A percentile compares a stretch with the other conserved stretches of the same genome.
These are phyloP conservation scores for Pseudevernia furfuracea DNA, from an alignment of 495 filamentous ascomycete species.

Conservation along the genomic window DNA sequence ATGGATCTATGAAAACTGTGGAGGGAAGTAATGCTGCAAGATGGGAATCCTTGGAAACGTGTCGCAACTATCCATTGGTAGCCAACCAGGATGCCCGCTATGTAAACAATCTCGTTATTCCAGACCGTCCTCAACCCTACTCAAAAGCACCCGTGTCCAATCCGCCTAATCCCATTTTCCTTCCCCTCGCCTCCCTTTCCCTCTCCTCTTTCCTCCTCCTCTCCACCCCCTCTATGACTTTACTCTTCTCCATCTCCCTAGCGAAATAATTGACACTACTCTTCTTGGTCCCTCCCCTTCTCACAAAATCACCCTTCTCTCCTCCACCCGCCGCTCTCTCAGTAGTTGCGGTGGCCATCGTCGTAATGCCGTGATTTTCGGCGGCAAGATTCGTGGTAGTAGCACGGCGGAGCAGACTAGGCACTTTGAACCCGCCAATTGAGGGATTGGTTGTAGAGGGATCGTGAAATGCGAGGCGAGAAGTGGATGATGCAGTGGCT, in stretches of 20 bases:
- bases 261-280: constrained; percentile 76
- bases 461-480: constrained; percentile 54
- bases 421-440: constrained; percentile 56
- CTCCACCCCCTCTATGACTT: constrained; percentile 52
- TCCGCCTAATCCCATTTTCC: constrained; percentile 29
- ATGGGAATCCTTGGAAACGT: not conserved
- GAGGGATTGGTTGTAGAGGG: constrained; percentile 32
- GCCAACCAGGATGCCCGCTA: not conserved
- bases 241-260: constrained; percentile 59
- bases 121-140: not conserved
- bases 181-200: constrained; percentile 50
- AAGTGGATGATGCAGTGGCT: constrained; percentile 41
- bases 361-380: constrained; percentile 32
- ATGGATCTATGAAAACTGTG: too few species aligned
- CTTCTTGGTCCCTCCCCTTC: constrained; percentile 56
- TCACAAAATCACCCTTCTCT: constrained; percentile 36
- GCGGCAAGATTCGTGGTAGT: constrained; percentile 54
- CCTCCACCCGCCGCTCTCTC: constrained; percentile 34
- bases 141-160: constrained; percentile 19
- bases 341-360: constrained; percentile 33
- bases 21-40: too few species aligned
- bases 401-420: constrained; percentile 68
- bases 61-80: not conserved
- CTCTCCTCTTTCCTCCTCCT: constrained; percentile 57
- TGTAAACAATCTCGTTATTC: not conserved